Conservation (phyloP, 2,329 filamentous ascomycete genomes). For the Elsinoe fawcettii region DNA sequence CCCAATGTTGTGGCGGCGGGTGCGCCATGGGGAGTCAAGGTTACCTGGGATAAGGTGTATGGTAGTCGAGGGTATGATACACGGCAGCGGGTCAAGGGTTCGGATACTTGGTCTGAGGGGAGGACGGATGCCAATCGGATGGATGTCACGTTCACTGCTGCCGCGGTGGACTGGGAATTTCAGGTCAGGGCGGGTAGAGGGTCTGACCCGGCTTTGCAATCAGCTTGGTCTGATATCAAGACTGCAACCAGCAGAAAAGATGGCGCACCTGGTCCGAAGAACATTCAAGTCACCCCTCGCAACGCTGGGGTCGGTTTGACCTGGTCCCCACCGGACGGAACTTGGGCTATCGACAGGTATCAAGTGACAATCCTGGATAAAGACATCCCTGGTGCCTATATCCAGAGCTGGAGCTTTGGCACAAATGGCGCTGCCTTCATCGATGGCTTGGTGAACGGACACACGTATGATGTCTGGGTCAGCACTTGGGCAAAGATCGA, state of each 20-base stretch:
- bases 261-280: conserved; percentile 16
- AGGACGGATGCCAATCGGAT: conserved; percentile 9
- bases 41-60: conserved; percentile 20
- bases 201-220: not conserved
- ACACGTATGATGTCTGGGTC: conserved; percentile 18
- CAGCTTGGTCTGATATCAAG: conserved; percentile 16
- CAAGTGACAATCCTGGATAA: conserved; percentile 16
- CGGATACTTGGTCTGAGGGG: conserved; percentile 15
- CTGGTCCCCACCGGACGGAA: conserved; percentile 13
- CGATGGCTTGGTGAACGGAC: conserved; percentile 14
- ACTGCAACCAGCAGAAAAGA: conserved; percentile 8
- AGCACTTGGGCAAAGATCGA: conserved; percentile 16
- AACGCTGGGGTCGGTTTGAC: conserved; percentile 15
- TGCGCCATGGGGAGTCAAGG: conserved; percentile 17
- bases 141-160: conserved; percentile 18
- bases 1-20: not conserved
- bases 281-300: conserved; percentile 15
- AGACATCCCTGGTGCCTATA: conserved; percentile 16
- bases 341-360: conserved; percentile 19
- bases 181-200: conserved; percentile 17
- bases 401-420: conserved; percentile 15
- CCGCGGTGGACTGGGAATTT: conserved; percentile 18
- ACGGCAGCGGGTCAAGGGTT: conserved; percentile 12
- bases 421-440: conserved; percentile 14
- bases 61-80: conserved; percentile 19